Percentiles rank a stretch among this genome's conserved stretches.
These are phyloP conservation scores for Ogataea paraovalis DNA, from an alignment of 805 yeast genomes.

Conservation along the genomic window DNA sequence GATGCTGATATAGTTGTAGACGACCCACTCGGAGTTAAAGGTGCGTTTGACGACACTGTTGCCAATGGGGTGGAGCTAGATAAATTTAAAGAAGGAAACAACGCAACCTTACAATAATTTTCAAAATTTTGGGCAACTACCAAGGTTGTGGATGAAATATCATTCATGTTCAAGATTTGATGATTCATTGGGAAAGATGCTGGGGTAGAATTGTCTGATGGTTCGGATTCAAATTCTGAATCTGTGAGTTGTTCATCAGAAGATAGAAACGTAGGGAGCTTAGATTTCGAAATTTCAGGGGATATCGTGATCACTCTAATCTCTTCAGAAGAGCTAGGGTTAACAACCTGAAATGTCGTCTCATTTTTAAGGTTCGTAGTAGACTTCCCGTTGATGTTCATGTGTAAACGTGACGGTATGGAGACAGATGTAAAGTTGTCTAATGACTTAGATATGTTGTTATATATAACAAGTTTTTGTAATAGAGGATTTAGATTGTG, in stretches of 20 bases:
- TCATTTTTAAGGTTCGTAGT: not conserved
- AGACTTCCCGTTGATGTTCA: not conserved
- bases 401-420: slow-evolving; percentile 13
- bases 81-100: slow-evolving; percentile 22
- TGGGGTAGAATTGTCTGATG: slow-evolving; percentile 16
- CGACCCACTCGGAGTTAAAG: slow-evolving; percentile 3
- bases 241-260: slow-evolving; percentile 4
- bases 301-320: slow-evolving; percentile 10
- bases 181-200: slow-evolving; percentile 32
- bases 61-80: slow-evolving; percentile 1
- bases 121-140: slow-evolving; percentile 39
- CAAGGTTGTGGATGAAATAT: slow-evolving; percentile 32
- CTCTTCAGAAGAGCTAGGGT: slow-evolving; percentile 5
- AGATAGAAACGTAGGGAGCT: slow-evolving; percentile 12
- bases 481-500: slow-evolving; percentile 26
- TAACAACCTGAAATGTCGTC: slow-evolving; percentile 4
- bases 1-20: slow-evolving; percentile 1
- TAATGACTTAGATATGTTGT: slow-evolving; percentile 15
- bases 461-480: slow-evolving; percentile 12
- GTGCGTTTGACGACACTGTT: slow-evolving; percentile 5
- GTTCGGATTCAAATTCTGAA: not conserved
- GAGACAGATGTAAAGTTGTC: slow-evolving; percentile 17
- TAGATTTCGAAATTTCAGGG: slow-evolving; percentile 16
- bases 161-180: slow-evolving; percentile 29
- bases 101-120: slow-evolving; percentile 31